Conservation (phyloP, 2,329 filamentous ascomycete species). For the Apiospora rasikravindrae region DNA sequence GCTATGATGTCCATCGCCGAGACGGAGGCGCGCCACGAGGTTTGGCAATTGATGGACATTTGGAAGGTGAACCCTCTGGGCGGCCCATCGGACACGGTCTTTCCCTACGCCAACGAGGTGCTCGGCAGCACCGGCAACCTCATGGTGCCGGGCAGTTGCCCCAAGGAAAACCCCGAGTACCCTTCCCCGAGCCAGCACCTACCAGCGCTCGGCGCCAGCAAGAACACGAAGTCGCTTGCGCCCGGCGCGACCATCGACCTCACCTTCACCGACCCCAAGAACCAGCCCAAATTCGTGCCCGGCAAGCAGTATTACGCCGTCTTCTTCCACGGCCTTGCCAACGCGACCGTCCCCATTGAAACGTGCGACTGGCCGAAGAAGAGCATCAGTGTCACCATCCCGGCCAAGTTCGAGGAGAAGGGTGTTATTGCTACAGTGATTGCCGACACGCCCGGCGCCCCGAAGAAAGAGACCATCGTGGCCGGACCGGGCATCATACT, state of each 20-base stretch:
- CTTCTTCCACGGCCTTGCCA: constrained; percentile 45
- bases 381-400: constrained; percentile 41
- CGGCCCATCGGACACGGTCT: constrained; percentile 47
- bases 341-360: constrained; percentile 44
- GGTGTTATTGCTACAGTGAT: constrained; percentile 45
- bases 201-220: constrained; percentile 36
- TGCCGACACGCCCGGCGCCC: constrained; percentile 42
- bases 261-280: constrained; percentile 37
- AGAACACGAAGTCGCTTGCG: constrained; percentile 34
- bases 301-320: constrained; percentile 44
- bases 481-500: constrained; percentile 45
- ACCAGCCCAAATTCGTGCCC: constrained; percentile 33
- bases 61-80: constrained; percentile 46
- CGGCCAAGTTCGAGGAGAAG: constrained; percentile 42
- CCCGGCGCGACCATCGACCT: constrained; percentile 40
- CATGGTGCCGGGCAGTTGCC: constrained; percentile 38
- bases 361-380: constrained; percentile 29
- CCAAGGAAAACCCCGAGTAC: constrained; percentile 42
- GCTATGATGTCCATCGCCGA: constrained; percentile 44
- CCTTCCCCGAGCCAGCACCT: constrained; percentile 43
- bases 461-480: constrained; percentile 43
- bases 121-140: constrained; percentile 42
- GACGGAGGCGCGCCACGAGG: constrained; percentile 46
- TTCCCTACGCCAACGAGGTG: constrained; percentile 49
- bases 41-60: constrained; percentile 48